phyloP scores from a whole-genome alignment of 805 yeast genomes.

The Isabelozyma gotoi region DNA sequence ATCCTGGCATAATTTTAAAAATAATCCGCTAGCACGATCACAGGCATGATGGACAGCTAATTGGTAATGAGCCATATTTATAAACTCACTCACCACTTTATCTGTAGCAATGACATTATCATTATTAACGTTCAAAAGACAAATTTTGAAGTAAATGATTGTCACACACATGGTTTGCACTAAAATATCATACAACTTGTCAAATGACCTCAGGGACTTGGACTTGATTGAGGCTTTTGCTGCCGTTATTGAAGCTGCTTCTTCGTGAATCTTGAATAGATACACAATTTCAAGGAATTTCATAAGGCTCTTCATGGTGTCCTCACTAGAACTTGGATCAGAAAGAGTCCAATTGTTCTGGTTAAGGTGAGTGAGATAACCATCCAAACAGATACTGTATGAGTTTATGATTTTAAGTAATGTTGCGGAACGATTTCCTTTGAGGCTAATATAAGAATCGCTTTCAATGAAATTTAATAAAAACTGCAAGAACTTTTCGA shows the following conservation, averaged over 20 bases:
- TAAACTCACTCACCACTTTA: constrained; percentile 39
- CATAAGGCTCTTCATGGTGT: constrained; percentile 19
- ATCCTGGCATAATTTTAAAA: constrained; percentile 60
- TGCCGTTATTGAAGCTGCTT: constrained; percentile 39
- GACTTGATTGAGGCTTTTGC: constrained; percentile 40
- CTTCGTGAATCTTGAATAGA: constrained; percentile 53
- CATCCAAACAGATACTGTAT: constrained; percentile 50
- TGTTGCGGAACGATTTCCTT: constrained; percentile 35
- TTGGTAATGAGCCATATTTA: constrained; percentile 68
- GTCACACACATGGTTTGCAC: constrained; percentile 37
- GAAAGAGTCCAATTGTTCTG: constrained; percentile 33
- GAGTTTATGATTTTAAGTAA: constrained; percentile 53
- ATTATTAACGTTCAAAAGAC: constrained; percentile 12
- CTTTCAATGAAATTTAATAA: constrained; percentile 36
- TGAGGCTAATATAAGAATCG: constrained; percentile 12
- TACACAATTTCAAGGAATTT: constrained; percentile 45
- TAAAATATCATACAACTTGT: constrained; percentile 46
- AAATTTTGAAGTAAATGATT: constrained; percentile 33
- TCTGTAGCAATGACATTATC: constrained; percentile 27
- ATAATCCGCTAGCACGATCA: constrained; percentile 58
- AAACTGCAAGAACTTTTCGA: constrained; percentile 50
- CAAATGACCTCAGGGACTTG: constrained; percentile 43
- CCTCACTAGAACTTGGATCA: constrained; percentile 2
- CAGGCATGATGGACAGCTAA: constrained; percentile 73
- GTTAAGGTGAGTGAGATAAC: constrained; percentile 26